Conservation (phyloP, 2,329 filamentous ascomycete species). For the Aspergillus udagawae region DNA sequence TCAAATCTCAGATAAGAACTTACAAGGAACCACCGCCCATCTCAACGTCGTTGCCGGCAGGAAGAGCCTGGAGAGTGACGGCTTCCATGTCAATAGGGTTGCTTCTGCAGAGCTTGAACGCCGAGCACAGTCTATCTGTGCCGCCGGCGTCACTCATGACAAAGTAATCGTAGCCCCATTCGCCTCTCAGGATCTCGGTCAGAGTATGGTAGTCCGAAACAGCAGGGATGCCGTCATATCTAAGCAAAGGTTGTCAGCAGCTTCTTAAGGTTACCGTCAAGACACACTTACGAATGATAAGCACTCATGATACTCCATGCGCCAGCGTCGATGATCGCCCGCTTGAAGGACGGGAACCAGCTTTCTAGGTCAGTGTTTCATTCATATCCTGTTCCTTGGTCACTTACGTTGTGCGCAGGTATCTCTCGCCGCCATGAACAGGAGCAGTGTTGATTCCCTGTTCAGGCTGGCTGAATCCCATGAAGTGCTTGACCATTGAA, state of each 20-base stretch:
- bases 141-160: constrained; percentile 64
- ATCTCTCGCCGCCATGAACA: constrained; percentile 54
- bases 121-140: constrained; percentile 62
- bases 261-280: neutral
- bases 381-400: constrained; percentile 21
- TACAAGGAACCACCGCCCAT: constrained; percentile 70
- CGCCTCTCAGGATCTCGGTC: constrained; percentile 63
- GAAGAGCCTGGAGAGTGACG: constrained; percentile 60
- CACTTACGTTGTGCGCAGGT: constrained; percentile 53
- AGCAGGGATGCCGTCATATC: constrained; percentile 66
- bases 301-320: constrained; percentile 69
- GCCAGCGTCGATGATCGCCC: constrained; percentile 65
- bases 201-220: constrained; percentile 63
- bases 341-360: constrained; percentile 59
- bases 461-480: constrained; percentile 64
- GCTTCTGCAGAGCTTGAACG: constrained; percentile 61
- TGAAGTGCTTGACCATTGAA: constrained; percentile 73
- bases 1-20: constrained; percentile 1
- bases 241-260: constrained; percentile 2
- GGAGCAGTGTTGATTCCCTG: constrained; percentile 68
- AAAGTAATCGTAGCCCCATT: constrained; percentile 71
- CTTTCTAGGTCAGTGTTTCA: constrained; percentile 9
- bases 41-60: constrained; percentile 67
- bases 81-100: constrained; percentile 62
- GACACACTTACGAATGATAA: constrained; percentile 54